A percentile compares a stretch with the other conserved stretches of the same genome.
Evolutionary conservation across 176 grass and related monocot genomes (phyloP).

Genomic region (Musa beccarii): DNA sequence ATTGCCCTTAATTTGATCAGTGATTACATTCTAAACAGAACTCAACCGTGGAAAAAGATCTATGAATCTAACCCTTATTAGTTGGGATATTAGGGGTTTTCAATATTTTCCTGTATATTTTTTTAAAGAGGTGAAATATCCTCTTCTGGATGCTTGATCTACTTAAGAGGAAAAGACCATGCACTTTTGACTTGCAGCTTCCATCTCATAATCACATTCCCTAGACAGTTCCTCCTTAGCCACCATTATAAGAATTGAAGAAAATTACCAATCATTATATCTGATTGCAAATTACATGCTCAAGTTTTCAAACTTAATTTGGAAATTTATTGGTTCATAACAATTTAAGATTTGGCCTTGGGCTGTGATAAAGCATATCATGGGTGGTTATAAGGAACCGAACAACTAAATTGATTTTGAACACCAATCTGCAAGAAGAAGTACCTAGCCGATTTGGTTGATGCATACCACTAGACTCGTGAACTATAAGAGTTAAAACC

Average conservation of each 20-base stretch:
- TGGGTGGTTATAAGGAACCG: background rate
- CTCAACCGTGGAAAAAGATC: no score
- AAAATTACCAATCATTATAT: background rate
- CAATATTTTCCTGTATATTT: no score
- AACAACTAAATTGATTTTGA: background rate
- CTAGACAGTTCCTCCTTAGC: conserved; percentile 81
- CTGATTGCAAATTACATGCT: background rate
- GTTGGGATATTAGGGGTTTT: no score
- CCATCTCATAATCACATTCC: conserved; percentile 91
- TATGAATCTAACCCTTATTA: no score
- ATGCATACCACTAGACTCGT: background rate
- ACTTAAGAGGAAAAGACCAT: no score
- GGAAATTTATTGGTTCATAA: background rate
- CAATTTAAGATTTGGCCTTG: background rate
- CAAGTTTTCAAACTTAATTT: background rate
- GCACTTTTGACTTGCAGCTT: conserved; percentile 74
- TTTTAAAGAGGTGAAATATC: no score
- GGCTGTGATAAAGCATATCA: background rate
- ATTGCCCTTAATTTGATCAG: no score
- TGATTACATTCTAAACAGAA: no score
- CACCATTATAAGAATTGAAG: conserved; percentile 42
- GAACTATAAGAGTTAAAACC: background rate
- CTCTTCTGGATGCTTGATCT: no score
- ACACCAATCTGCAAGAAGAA: background rate
- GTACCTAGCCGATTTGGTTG: background rate